Evolutionary conservation across 805 yeast genomes (phyloP), one percentile per base, ranked within the genome.

Genomic region (Kazachstania bromeliacearum): DNA sequence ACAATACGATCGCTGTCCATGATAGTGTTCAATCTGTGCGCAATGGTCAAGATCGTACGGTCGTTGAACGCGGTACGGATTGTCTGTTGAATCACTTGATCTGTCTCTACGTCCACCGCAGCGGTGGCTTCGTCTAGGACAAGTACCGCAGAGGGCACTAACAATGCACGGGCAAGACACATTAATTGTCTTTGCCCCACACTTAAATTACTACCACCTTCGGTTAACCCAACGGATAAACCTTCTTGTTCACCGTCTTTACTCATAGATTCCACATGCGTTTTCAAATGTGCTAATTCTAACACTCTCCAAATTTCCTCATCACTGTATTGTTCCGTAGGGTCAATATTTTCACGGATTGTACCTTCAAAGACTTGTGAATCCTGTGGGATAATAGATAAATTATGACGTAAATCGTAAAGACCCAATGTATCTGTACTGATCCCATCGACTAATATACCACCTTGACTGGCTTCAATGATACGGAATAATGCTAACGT

Each of bases 331-430:
- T 62, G 64, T 15, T 69, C 63, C 2, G 81, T 75, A 18, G 97
- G 97, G 58, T 89, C 97, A 47, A 89, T 68, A 57, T 87, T 87
- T 33, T 84, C 81, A 49, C 95, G 70, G 9, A 87, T 64, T 0
- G 92, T 71, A 25, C 96, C 96, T 62, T 84, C 84, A 55, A 88
- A 80, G 7, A 85, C 85, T 57, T 88, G 96, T 0, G 95, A 82
- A 58, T 87, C 96, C 59, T 87, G 96, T 2, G 96, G 96, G 45
- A 87, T 87, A 45, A 87, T 88, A 2, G 92, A 79, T 32, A 87
- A 62, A 42, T 74, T 71, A 26, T 77, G 77, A 53, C 96, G 73
- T 50, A 87, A 66, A 53, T 87, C 96, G 43, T 65, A 68, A 34
- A 87, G 65, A 3, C 96, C 96, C 39, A 87, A 71, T 19, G 65